Evolutionary conservation across 257 asterid species (phyloP).

Genomic region (Anisodus acutangulus): DNA sequence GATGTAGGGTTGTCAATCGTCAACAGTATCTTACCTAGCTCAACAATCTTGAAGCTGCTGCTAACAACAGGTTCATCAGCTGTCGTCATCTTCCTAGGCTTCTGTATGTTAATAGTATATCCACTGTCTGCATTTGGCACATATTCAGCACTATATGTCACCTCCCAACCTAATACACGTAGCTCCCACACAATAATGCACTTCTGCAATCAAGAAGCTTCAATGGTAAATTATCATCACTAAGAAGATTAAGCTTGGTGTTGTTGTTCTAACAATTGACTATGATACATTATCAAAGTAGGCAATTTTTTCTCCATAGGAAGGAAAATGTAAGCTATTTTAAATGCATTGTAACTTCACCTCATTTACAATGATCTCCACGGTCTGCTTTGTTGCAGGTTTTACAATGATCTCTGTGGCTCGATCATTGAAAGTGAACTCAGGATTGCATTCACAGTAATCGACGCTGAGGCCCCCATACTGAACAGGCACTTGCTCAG

Average conservation of each 20-base stretch:
- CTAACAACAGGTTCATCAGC: slow-evolving; percentile 67
- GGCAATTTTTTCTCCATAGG: not conserved
- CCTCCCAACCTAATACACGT: slow-evolving; percentile 95
- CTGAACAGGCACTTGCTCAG: slow-evolving; percentile 84
- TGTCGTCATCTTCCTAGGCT: slow-evolving; percentile 67
- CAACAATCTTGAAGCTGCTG: slow-evolving; percentile 61
- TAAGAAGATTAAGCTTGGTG: not conserved
- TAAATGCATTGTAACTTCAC: slow-evolving; percentile 43
- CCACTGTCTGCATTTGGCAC: slow-evolving; percentile 60
- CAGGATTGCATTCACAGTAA: slow-evolving; percentile 90
- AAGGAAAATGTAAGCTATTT: not conserved
- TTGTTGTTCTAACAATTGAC: not conserved
- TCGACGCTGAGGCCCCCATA: slow-evolving; percentile 91
- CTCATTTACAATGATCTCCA: slow-evolving; percentile 87
- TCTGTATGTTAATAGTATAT: slow-evolving; percentile 75
- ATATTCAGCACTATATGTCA: slow-evolving; percentile 79
- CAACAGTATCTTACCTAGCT: slow-evolving; percentile 78
- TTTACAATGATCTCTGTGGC: slow-evolving; percentile 71
- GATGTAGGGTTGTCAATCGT: slow-evolving; percentile 77
- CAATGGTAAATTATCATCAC: not conserved
- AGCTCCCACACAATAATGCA: slow-evolving; percentile 88
- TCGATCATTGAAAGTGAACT: slow-evolving; percentile 76
- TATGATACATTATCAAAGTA: not conserved
- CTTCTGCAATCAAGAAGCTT: slow-evolving; percentile 50
- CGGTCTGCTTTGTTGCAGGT: slow-evolving; percentile 87